phyloP scores from a whole-genome alignment of 768 basidiomycete species.

The Rhodotorula kratochvilovae region DNA sequence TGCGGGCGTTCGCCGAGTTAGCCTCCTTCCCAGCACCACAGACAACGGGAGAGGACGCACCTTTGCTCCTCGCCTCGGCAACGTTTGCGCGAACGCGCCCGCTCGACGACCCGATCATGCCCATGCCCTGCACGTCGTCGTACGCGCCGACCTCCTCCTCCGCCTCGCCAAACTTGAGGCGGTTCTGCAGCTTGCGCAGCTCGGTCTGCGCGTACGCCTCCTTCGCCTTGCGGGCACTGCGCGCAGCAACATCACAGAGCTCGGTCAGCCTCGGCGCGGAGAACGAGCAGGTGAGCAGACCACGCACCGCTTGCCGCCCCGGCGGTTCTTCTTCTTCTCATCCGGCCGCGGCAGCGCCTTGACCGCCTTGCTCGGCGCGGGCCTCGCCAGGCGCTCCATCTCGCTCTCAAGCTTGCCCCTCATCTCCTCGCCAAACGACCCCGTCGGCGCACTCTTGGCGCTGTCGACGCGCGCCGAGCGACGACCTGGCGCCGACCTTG shows the following conservation, averaged over 20 bases:
- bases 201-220: slow-evolving; percentile 97
- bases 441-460: slow-evolving; percentile 75
- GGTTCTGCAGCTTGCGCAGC: slow-evolving; percentile 90
- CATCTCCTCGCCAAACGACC: slow-evolving; percentile 70
- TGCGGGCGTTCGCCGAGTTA: slow-evolving; percentile 46
- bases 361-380: slow-evolving; percentile 84
- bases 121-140: slow-evolving; percentile 94
- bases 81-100: slow-evolving; percentile 84
- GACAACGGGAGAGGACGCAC: slow-evolving; percentile 51
- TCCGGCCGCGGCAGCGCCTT: slow-evolving; percentile 92
- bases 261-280: too few species aligned
- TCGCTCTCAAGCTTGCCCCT: slow-evolving; percentile 88
- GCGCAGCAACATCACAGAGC: too few species aligned
- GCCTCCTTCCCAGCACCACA: background rate
- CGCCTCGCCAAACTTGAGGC: slow-evolving; percentile 89
- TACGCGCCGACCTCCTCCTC: slow-evolving; percentile 95
- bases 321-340: slow-evolving; percentile 85
- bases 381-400: slow-evolving; percentile 83
- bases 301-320: slow-evolving; percentile 84
- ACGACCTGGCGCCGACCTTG: slow-evolving; percentile 86
- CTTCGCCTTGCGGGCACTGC: slow-evolving; percentile 92
- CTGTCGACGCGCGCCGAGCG: slow-evolving; percentile 88
- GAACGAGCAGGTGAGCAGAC: background rate
- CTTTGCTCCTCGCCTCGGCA: slow-evolving; percentile 85
- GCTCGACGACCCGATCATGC: slow-evolving; percentile 84